These are phyloP conservation scores for Dalbergia oliveri DNA, from an alignment of 306 rosid species.

Conservation along the genomic window DNA sequence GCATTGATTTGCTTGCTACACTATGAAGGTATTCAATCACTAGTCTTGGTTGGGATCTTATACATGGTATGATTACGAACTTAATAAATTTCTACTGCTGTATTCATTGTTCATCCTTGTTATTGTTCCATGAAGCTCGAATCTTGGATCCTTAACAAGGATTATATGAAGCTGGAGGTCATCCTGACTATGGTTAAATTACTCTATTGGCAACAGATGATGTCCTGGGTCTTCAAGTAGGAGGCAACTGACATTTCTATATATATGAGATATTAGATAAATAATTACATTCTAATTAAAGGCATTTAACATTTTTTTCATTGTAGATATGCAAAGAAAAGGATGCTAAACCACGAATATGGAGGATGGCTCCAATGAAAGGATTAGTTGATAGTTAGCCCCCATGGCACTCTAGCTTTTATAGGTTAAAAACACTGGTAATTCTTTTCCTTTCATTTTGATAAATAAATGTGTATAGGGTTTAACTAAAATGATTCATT, in stretches of 20 bases:
- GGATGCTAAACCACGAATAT: conserved; percentile 85
- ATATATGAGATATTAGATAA: no score
- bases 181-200: conserved; percentile 80
- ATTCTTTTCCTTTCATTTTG: no score
- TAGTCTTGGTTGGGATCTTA: background rate
- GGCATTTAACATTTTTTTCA: background rate
- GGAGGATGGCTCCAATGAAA: conserved; percentile 86
- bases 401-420: background rate
- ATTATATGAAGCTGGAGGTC: conserved; percentile 92
- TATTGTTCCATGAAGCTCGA: conserved; percentile 55
- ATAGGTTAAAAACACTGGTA: background rate
- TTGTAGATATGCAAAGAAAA: conserved; percentile 89
- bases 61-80: conserved; percentile 5
- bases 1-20: no score
- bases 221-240: conserved; percentile 87
- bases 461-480: no score
- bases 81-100: background rate
- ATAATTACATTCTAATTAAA: no score
- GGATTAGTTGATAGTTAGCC: conserved; percentile 65
- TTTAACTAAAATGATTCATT: no score
- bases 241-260: background rate
- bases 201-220: conserved; percentile 84
- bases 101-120: background rate
- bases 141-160: conserved; percentile 77
- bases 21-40: conserved; percentile 70